phyloP scores from a whole-genome alignment of 345 rosid genomes.

The Populus tremula region DNA sequence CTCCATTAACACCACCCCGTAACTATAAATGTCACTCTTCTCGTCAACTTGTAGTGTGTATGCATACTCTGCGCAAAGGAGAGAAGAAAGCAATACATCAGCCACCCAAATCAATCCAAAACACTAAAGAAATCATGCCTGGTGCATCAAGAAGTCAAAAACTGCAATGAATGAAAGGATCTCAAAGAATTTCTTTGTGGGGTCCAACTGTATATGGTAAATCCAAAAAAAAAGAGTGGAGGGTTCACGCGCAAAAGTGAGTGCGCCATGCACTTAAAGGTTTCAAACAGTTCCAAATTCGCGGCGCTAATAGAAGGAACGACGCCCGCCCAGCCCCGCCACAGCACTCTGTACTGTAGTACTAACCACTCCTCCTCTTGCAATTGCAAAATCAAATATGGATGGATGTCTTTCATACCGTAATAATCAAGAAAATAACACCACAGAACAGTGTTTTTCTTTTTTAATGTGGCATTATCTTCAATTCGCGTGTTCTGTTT shows the following conservation, averaged over 20 bases:
- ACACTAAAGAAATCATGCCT: background rate
- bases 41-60: constrained; percentile 92
- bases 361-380: background rate
- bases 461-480: background rate
- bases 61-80: constrained; percentile 64
- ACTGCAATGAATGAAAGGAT: constrained; percentile 10
- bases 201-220: constrained; percentile 17
- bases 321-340: background rate
- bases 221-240: background rate
- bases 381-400: background rate
- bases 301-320: constrained; percentile 18
- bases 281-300: constrained; percentile 5
- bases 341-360: background rate
- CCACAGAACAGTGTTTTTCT: background rate
- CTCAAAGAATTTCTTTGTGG: background rate
- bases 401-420: background rate
- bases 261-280: constrained; percentile 25
- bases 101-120: background rate
- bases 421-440: background rate
- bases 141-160: constrained; percentile 13
- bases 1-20: constrained; percentile 86
- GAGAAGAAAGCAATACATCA: background rate
- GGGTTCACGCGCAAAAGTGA: constrained; percentile 34
- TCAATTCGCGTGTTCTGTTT: background rate
- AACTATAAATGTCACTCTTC: constrained; percentile 95